Base-by-base conservation (phyloP, 139 green algal species). In the Pseudopediastrum boryanum region DNA sequence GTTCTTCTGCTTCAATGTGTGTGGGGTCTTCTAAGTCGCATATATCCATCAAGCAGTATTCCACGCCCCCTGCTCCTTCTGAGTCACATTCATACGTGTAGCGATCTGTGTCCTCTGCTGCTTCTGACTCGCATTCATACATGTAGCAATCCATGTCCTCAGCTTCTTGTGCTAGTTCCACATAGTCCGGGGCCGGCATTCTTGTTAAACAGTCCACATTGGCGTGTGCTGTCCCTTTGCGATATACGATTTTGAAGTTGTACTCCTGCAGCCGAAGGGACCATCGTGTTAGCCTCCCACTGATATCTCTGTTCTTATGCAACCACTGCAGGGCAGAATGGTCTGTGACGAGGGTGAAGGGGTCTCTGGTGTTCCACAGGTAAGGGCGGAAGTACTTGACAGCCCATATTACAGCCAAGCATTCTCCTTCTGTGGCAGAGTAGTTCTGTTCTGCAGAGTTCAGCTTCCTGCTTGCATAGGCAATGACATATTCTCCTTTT, bases 261-360 rank as follows among this genome's bases (percentile, higher is more conserved):
- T 74, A 77, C 19, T 71, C 68, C 46, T 78, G 68, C 27, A 83
- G 42, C 12, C 69, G 43, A 4, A 83, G 52, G 10, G 66, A 65
- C 29, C 58, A 83, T 0, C 77, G 67, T 23, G 62, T 68, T 19
- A 83, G 56, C 67, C 70, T 78, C 8, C 66, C 70, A 25, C 41
- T 62, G 13, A 71, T 13, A 31, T 71, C 48, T 16, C 35, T 63
- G 23, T 41, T 61, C 6, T 36, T 71, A 13, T 56, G 21, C 65
- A 83, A 35, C 19, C 23, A 83, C n/a, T 61, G 42, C 48, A 83
- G 29, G 4, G 66, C 69, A 12, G 33, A 43, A 43, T 73, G 35
- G 67, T 83, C 77, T 10, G 77, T 83, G 59, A 46, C 21, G 23
- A 83, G 35, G 21, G 31, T 64, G 69, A 84, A 78, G 7, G 43